Evolutionary conservation across 352 stramenopile genomes (phyloP), one percentile per base, ranked within the genome.

Genomic region (Phytopythium helicoides): DNA sequence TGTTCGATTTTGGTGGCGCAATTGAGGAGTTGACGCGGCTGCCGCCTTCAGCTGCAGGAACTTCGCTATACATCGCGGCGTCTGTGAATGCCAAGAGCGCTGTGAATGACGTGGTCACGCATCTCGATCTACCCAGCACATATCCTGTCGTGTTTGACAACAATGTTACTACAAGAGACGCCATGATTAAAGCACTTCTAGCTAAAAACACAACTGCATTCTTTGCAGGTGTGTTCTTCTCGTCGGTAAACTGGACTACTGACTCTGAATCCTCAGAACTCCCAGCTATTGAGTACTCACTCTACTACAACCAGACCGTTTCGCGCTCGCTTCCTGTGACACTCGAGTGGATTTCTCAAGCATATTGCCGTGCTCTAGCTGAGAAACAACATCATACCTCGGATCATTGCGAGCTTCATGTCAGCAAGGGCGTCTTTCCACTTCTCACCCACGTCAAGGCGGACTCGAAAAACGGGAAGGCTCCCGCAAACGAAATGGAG

Each of bases 281-380:
- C 6, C 40, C 74, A 7, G 31, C 23, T 2, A 59, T 71, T 7
- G 52, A 72, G 12, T 89, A 81, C 28, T 70, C 70, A 6, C 58
- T 88, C 5, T 81, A 71, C 41, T 92, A 92, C 62, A 92, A 92
- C 57, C 58, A 85, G 42, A 86, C 58, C 6, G 74, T 92, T 45
- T 51, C 62, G 41, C 64, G 56, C 7, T 84, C 81, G 3, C 61
- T 92, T n/a, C 78, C 81, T 0, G 81, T 89, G 19, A 67, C 69
- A 18, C 26, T 92, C 15, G 56, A 88, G 41, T 76, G 66, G 58
- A 62, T 92, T n/a, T 69, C 76, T 0, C 55, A 83, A 62, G 78
- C 74, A 8, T 87, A 75, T 46, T 91, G 81, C 52, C 66, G 76
- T 26, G 59, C 56, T 9, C 52, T 66, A 18, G 48, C 49, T 11